Evolutionary conservation across 176 grass and related monocot genomes (phyloP).

Genomic region (Pontederia crassipes): DNA sequence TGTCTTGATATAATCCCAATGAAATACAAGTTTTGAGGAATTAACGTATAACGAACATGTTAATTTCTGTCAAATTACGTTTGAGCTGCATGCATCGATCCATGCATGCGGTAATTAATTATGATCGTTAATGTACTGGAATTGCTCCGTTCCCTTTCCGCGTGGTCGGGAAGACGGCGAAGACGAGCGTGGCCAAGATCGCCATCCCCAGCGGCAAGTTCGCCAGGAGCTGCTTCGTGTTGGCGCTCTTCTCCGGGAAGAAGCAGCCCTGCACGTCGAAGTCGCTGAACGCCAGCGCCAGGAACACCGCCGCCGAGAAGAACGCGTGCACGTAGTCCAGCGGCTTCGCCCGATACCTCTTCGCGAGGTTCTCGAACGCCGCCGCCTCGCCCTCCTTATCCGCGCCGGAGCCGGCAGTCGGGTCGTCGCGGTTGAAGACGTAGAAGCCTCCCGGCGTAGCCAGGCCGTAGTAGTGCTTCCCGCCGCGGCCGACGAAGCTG

Average conservation of each 20-base stretch:
- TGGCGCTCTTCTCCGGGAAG: neutral
- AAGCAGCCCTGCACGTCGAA: conserved; percentile 20
- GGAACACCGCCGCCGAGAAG: conserved; percentile 27
- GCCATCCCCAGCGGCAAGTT: conserved; percentile 24
- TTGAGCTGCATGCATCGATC: no score
- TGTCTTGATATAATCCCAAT: no score
- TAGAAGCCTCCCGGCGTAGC: conserved; percentile 21
- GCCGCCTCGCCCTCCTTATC: neutral
- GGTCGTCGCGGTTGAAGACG: conserved; percentile 23
- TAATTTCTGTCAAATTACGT: no score
- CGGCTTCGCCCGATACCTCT: conserved; percentile 3
- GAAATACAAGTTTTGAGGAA: no score
- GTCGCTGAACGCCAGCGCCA: conserved; percentile 32
- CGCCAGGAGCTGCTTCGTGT: conserved; percentile 12
- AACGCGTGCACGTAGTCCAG: conserved; percentile 29
- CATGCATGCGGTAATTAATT: no score
- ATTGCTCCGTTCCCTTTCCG: conserved; percentile 17
- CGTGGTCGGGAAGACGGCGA: conserved; percentile 26
- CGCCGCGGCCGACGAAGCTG: conserved; percentile 9
- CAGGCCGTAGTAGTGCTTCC: conserved; percentile 5
- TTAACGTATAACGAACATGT: no score
- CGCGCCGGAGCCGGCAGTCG: neutral
- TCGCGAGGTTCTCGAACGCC: neutral
- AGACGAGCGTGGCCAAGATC: conserved; percentile 25
- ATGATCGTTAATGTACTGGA: no score